Base-by-base conservation (phyloP, 257 asterid genomes). In the Anisodus acutangulus region DNA sequence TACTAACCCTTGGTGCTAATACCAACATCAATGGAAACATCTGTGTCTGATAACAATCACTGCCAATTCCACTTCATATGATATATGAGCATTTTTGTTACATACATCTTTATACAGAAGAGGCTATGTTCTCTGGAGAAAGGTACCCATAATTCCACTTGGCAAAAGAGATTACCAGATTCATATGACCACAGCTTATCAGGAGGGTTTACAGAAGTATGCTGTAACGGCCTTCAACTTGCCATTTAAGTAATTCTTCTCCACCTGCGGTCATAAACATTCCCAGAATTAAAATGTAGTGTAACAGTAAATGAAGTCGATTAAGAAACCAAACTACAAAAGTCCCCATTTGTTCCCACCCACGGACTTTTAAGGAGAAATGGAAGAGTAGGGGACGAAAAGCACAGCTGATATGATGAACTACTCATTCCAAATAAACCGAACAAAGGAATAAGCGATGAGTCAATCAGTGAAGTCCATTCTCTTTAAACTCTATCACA, bases 161-260 rank as follows among this genome's bases (percentile, higher is more conserved):
- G 79, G 17, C 58, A 45, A 43, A 71, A 45, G 9, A n/a, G 35
- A 71, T 45, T 9, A 71, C 15, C 57, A 71, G 39, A 71, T 71
- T 71, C 57, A 71, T 45, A 2, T 10, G 39, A 71, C 58, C 79
- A 17, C 39, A 71, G 9, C 79, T 71, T 69, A 58, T 67, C 37
- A 78, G 8, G 80, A 47, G 7, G 94, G 90, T 86, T 90, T 87
- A 1, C 70, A 62, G 78, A 94, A 96, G 86, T 94, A 96, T 19
- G 99, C 99, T 3, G 99, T 97, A 51, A 95, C 88, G 19, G 93
- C 98, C 90, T 97, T 97, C 88, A 97, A 80, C 87, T 90, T 91
- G 70, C 92, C 95, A 83, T 97, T 97, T 83, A 92, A 86, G 88
- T 83, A 91, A 88, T 93, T 93, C 92, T 83, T 92, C 89, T 97